These are phyloP conservation scores for Lachnellula hyalina DNA, from an alignment of 2,329 filamentous ascomycete genomes.

Conservation along the genomic window DNA sequence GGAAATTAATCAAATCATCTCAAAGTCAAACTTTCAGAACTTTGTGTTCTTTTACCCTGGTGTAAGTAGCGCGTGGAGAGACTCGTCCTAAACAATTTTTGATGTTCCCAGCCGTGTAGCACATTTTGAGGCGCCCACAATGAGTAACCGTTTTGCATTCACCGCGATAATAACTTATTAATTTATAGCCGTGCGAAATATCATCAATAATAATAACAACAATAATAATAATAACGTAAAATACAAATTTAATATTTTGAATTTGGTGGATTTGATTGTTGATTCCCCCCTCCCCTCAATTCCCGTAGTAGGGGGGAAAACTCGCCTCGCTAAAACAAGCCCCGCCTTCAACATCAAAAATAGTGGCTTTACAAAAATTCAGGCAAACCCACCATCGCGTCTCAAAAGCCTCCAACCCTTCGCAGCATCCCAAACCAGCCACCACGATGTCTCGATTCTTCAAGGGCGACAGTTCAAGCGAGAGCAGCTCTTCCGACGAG, in stretches of 20 bases:
- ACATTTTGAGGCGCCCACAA: no score
- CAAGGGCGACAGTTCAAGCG: conserved; percentile 91
- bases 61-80: no score
- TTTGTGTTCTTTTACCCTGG: no score
- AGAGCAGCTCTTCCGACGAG: conserved; percentile 89
- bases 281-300: neutral
- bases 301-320: neutral
- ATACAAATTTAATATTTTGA: neutral
- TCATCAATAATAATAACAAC: neutral
- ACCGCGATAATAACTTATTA: neutral
- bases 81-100: no score
- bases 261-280: neutral
- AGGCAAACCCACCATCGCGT: conserved; percentile 6
- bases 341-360: conserved; percentile 5
- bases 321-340: neutral
- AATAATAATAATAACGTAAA: neutral
- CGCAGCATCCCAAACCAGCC: conserved; percentile 7
- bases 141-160: no score
- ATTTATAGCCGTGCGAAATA: neutral
- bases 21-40: no score
- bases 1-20: no score
- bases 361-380: conserved; percentile 4
- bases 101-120: no score
- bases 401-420: conserved; percentile 1
- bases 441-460: conserved; percentile 92